phyloP scores from a whole-genome alignment of 2,329 filamentous ascomycete genomes.

The Herpotrichia juniperi region DNA sequence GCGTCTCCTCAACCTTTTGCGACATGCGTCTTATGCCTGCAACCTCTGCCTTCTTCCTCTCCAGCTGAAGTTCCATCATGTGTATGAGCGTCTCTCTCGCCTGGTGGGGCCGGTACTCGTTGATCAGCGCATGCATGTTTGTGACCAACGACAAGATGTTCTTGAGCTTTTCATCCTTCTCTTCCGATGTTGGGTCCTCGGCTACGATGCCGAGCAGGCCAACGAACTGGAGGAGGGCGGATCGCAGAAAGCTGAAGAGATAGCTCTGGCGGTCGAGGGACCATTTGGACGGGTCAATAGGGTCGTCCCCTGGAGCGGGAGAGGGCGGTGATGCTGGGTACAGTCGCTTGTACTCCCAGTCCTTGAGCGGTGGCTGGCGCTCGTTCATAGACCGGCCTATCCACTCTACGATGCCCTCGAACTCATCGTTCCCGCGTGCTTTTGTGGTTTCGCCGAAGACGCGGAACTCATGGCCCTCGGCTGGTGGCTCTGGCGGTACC shows the following conservation, averaged over 20 bases:
- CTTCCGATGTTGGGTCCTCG: conserved; percentile 66
- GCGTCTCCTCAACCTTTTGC: conserved; percentile 73
- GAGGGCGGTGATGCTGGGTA: conserved; percentile 56
- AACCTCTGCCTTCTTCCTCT: conserved; percentile 75
- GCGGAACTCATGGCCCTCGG: conserved; percentile 68
- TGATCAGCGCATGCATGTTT: conserved; percentile 92
- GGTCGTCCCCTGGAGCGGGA: conserved; percentile 29
- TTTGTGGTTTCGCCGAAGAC: conserved; percentile 73
- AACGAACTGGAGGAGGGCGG: conserved; percentile 84
- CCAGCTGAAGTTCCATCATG: conserved; percentile 85
- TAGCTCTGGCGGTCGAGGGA: conserved; percentile 61
- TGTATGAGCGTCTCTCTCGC: conserved; percentile 85
- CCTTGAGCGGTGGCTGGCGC: conserved; percentile 70
- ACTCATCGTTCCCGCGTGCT: conserved; percentile 28
- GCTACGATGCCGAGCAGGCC: conserved; percentile 78
- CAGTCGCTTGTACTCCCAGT: conserved; percentile 74
- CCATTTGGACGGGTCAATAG: conserved; percentile 58
- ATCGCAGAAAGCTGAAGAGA: conserved; percentile 81
- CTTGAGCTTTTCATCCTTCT: conserved; percentile 72
- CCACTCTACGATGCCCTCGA: conserved; percentile 30
- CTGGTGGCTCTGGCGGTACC: conserved; percentile 79
- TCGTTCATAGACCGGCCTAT: conserved; percentile 47
- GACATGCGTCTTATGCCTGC: conserved; percentile 69
- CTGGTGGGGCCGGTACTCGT: conserved; percentile 93
- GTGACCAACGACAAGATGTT: conserved; percentile 83